Evolutionary conservation across 345 rosid species (phyloP).

Genomic region (Linum trigynum): DNA sequence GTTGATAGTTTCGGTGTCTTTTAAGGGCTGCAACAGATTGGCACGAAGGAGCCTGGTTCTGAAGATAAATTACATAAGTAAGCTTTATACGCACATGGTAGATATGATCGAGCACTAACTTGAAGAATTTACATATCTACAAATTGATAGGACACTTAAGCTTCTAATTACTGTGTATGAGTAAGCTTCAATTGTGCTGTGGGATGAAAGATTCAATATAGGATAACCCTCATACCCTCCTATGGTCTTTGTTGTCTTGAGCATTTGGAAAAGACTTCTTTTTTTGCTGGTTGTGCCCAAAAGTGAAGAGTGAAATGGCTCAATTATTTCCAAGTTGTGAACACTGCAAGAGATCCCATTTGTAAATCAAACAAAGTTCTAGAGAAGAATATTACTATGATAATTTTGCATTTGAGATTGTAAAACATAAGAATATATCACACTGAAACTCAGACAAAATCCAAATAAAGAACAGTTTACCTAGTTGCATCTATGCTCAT

Average conservation of each 20-base stretch:
- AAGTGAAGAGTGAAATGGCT: constrained; percentile 71
- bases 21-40: constrained; percentile 91
- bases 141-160: too few species aligned
- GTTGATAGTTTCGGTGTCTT: constrained; percentile 84
- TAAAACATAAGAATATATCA: not conserved
- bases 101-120: not conserved
- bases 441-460: constrained; percentile 6
- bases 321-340: constrained; percentile 83
- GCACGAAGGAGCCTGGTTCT: constrained; percentile 98
- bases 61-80: constrained; percentile 22
- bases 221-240: constrained; percentile 59
- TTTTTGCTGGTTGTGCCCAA: constrained; percentile 89
- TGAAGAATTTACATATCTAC: not conserved
- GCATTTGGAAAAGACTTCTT: constrained; percentile 88
- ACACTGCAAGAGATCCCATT: constrained; percentile 46
- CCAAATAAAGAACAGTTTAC: constrained; percentile 28
- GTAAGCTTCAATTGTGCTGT: not conserved
- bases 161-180: too few species aligned
- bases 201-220: constrained; percentile 9
- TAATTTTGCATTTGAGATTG: constrained; percentile 5
- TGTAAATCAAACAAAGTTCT: constrained; percentile 3
- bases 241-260: constrained; percentile 86
- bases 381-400: not conserved
- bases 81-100: not conserved
- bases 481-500: constrained; percentile 94